Percentiles rank a stretch among this genome's conserved stretches.
Evolutionary conservation across 129 eudicot genomes (phyloP).

Genomic region (Heracleum sosnowskyi): DNA sequence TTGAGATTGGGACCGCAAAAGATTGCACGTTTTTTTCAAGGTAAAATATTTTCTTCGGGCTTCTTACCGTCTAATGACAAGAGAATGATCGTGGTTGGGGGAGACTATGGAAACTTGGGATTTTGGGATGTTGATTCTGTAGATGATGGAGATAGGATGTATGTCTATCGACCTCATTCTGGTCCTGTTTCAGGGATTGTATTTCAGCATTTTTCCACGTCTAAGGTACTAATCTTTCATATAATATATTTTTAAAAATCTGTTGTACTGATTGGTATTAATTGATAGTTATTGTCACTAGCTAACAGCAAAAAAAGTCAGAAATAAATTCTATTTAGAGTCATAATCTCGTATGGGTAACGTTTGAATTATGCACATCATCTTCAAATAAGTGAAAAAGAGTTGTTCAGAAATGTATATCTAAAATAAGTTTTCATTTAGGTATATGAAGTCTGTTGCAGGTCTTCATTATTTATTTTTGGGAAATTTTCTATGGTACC

Average conservation of each 20-base stretch:
- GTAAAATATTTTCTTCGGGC: conserved; percentile 38
- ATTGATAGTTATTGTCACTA: not conserved
- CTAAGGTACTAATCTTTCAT: conserved; percentile 38
- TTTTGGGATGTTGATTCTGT: conserved; percentile 62
- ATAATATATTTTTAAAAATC: not conserved
- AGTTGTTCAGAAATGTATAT: no score
- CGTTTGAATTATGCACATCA: no score
- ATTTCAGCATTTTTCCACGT: conserved; percentile 49
- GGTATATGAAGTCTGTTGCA: no score
- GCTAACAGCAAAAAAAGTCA: not conserved
- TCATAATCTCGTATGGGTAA: no score
- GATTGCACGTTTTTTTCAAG: conserved; percentile 56
- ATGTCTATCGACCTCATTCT: conserved; percentile 55
- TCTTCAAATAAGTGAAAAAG: no score
- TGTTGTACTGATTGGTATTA: not conserved
- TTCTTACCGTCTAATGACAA: conserved; percentile 58
- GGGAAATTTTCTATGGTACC: no score
- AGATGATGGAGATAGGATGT: conserved; percentile 53
- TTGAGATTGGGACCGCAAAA: conserved; percentile 52
- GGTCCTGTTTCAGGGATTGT: conserved; percentile 57
- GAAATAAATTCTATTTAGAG: no score
- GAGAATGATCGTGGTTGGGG: conserved; percentile 62
- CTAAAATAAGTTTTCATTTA: no score
- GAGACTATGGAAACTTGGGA: conserved; percentile 60
- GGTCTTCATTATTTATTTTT: no score